Evolutionary conservation across 305 asterid genomes (phyloP).

Genomic region (Fraxinus angustifolia): DNA sequence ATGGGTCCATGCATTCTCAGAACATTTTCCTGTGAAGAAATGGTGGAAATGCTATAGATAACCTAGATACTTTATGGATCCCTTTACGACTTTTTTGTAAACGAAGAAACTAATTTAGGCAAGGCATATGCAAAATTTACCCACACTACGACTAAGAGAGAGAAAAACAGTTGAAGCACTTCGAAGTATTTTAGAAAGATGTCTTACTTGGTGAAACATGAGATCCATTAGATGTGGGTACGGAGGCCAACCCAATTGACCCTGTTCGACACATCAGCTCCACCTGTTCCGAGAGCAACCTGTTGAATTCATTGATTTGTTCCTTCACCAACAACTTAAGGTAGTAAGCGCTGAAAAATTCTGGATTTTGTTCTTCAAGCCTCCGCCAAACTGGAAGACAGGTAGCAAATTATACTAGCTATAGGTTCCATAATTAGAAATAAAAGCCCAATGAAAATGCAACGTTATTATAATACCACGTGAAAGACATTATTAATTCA

Average conservation of each 20-base stretch:
- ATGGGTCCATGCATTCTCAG: background rate
- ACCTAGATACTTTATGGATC: background rate
- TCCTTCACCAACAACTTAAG: constrained; percentile 39
- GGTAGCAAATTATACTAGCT: background rate
- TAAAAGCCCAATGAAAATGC: background rate
- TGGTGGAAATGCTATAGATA: background rate
- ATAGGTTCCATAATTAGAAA: background rate
- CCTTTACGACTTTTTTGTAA: background rate
- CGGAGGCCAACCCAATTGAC: constrained; percentile 25
- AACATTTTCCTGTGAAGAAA: background rate
- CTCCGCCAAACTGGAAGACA: constrained; percentile 55
- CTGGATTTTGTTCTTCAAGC: constrained; percentile 55
- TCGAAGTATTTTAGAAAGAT: background rate
- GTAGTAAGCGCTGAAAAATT: constrained; percentile 50
- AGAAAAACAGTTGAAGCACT: background rate
- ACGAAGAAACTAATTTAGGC: background rate
- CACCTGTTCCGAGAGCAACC: constrained; percentile 46
- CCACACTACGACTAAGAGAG: background rate
- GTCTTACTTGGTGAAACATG: constrained; percentile 40
- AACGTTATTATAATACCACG: background rate
- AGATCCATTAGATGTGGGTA: constrained; percentile 33
- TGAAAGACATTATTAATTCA: background rate
- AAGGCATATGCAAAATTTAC: background rate
- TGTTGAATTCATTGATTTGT: constrained; percentile 51
- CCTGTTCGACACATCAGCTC: constrained; percentile 36